phyloP scores from a whole-genome alignment of 495 filamentous ascomycete species.

The Cercophora sp. region DNA sequence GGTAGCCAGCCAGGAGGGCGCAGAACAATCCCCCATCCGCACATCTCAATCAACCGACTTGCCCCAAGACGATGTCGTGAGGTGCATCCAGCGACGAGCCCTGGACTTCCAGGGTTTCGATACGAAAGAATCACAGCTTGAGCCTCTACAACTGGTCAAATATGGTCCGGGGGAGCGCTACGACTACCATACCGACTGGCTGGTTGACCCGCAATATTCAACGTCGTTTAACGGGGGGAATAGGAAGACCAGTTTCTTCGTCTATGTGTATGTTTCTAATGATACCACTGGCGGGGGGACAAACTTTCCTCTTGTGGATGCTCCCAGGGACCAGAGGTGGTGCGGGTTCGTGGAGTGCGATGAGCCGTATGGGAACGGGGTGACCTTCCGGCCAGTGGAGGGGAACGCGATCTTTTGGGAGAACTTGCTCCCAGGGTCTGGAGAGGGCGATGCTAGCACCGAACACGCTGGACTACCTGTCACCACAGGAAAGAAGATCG shows the following conservation, averaged over 20 bases:
- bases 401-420: constrained; percentile 73
- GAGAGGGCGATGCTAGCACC: constrained; percentile 56
- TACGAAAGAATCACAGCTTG: constrained; percentile 36
- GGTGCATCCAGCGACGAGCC: constrained; percentile 63
- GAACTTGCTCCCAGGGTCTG: constrained; percentile 51
- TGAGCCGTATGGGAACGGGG: constrained; percentile 46
- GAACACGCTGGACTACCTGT: constrained; percentile 68
- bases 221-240: constrained; percentile 38
- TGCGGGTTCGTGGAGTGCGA: constrained; percentile 57
- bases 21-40: constrained; percentile 28
- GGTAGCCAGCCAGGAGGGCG: constrained; percentile 29
- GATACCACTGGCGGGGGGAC: constrained; percentile 51
- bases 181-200: constrained; percentile 51
- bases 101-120: constrained; percentile 60
- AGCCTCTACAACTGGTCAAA: constrained; percentile 47
- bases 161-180: constrained; percentile 45
- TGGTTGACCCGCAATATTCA: constrained; percentile 34
- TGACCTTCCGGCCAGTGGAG: constrained; percentile 59
- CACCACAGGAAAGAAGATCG: constrained; percentile 60
- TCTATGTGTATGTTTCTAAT: constrained; percentile 41
- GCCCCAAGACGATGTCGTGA: constrained; percentile 49
- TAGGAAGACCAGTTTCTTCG: constrained; percentile 49
- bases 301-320: constrained; percentile 44
- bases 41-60: constrained; percentile 38
- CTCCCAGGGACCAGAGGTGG: constrained; percentile 44